These are phyloP conservation scores for Dothiorella sarmentorum DNA, from an alignment of 2,329 filamentous ascomycete genomes.

Conservation along the genomic window DNA sequence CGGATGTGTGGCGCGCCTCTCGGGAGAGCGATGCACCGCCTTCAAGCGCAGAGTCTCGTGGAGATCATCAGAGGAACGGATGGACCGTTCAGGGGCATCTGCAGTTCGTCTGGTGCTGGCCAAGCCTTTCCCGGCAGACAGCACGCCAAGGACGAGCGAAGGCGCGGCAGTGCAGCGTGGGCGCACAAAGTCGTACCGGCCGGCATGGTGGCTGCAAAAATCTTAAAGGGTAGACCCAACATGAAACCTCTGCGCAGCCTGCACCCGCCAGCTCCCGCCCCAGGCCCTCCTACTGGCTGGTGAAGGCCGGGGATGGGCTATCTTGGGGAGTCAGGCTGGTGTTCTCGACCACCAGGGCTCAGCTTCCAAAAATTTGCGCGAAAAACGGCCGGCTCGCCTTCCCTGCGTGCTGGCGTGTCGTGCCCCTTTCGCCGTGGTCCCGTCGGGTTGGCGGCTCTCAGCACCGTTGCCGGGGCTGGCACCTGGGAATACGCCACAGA, in stretches of 20 bases:
- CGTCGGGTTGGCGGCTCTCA: no score
- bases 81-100: neutral
- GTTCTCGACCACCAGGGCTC: conserved; percentile 13
- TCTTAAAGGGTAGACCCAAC: neutral
- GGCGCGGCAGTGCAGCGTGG: neutral
- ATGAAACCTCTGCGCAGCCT: conserved; percentile 3
- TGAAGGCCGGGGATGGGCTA: neutral
- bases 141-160: neutral
- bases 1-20: conserved; percentile 5
- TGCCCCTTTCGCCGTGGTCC: neutral
- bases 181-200: neutral
- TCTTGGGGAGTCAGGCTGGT: neutral
- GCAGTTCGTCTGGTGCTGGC: neutral
- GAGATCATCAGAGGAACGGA: conserved; percentile 9
- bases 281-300: neutral
- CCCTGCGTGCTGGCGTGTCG: neutral
- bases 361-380: conserved; percentile 7
- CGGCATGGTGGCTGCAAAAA: neutral
- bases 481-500: no score
- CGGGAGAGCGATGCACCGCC: neutral
- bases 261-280: neutral
- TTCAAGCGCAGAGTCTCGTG: neutral
- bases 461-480: no score
- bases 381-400: neutral
- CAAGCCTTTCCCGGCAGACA: conserved; percentile 8